phyloP scores from a whole-genome alignment of 116 monocot genomes.

The Cymodocea nodosa region DNA sequence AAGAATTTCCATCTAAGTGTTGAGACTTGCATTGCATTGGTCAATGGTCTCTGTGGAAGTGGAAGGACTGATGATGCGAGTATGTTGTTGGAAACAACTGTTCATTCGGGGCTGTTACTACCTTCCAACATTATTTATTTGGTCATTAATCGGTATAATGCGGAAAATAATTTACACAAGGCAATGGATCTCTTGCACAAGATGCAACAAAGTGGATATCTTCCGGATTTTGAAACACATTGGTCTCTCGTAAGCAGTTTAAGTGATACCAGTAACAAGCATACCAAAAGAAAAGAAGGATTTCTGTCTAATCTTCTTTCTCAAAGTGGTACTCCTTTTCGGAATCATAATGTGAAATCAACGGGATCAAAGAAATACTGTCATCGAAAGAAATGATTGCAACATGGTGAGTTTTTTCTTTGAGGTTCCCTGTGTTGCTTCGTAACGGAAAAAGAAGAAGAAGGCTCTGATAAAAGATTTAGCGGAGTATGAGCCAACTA shows the following conservation, averaged over 20 bases:
- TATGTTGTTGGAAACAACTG: slow-evolving; percentile 36
- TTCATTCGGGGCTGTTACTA: slow-evolving; percentile 29
- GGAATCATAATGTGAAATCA: background rate
- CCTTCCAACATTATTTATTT: slow-evolving; percentile 33
- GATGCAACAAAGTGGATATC: slow-evolving; percentile 70
- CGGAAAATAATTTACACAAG: slow-evolving; percentile 40
- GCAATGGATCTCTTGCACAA: slow-evolving; percentile 58
- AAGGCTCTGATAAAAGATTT: too few relatives aligned
- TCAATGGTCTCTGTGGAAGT: slow-evolving; percentile 39
- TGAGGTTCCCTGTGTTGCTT: too few relatives aligned
- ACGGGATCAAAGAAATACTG: background rate
- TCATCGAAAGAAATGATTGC: too few relatives aligned
- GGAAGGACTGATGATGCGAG: slow-evolving; percentile 53
- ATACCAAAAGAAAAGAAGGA: slow-evolving; percentile 14
- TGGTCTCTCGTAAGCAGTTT: slow-evolving; percentile 89
- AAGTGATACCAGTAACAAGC: slow-evolving; percentile 19
- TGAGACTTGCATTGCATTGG: slow-evolving; percentile 31
- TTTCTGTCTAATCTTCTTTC: slow-evolving; percentile 66
- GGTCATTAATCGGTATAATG: slow-evolving; percentile 40
- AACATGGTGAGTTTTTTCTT: too few relatives aligned
- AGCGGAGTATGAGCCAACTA: too few relatives aligned
- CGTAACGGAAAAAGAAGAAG: too few relatives aligned
- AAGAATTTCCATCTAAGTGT: slow-evolving; percentile 28
- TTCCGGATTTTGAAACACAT: slow-evolving; percentile 74
- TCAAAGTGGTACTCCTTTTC: slow-evolving; percentile 6